Base-by-base conservation (phyloP, 352 stramenopile species). In the Phytophthora pseudosyringae region DNA sequence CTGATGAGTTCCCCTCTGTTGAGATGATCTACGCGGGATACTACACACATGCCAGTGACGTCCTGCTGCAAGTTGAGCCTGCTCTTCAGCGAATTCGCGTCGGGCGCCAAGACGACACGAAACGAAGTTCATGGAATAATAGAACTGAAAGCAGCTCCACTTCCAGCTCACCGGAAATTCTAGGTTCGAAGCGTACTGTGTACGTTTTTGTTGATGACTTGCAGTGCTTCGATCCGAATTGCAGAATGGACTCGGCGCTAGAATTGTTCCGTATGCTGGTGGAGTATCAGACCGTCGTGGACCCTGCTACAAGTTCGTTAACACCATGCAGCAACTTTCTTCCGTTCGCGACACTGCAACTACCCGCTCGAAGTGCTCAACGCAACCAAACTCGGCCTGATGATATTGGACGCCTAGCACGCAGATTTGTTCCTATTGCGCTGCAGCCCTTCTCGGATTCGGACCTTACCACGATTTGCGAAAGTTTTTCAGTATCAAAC, bases 171-270 rank as follows among this genome's bases (percentile, higher is more conserved):
- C 3, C 44, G 32, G 3, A 3, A 7, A 11, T 16, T 32, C 26
- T 29, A 10, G 44, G 32, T 29, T 44, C 38, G 0, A 62, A 57
- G 36, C 38, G 29, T 21, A 40, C 41, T 4, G 53, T 71, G 16
- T 67, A 79, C 28, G 56, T 89, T 5, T 91, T 89, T 50, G 48
- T 91, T 16, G 83, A 91, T n/a, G 83, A 91, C 39, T 56, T 91
- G 1, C 78, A 91, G 8, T 82, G 69, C 29, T 39, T 83, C 25
- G 46, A 80, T 16, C 13, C 31, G 8, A 12, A 54, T 4, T 18
- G 26, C 5, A 47, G 16, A 3, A 78, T 71, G 43, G 59, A 88
- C 41, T 79, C 69, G 1, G 61, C 75, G 3, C 10, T 80, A 6
- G 83, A 91, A 62, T 26, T 90, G 5, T 29, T 89, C 1, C 81